A percentile compares a stretch with the other conserved stretches of the same genome.
Conservation (phyloP, 2,329 filamentous ascomycete genomes). For the Colletotrichum sp. region DNA sequence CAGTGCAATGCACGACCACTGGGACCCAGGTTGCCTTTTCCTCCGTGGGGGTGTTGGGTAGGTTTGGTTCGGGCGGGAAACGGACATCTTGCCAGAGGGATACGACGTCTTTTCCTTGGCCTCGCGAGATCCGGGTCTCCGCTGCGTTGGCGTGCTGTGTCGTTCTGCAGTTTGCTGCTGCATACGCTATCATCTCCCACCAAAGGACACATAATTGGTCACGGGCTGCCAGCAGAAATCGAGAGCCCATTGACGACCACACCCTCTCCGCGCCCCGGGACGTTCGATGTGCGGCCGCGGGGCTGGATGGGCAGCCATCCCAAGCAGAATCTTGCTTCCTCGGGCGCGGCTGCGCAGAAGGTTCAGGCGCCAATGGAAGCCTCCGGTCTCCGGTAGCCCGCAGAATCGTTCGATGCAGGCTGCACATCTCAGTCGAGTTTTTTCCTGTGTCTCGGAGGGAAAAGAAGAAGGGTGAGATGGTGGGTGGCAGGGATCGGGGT, state of each 20-base stretch:
- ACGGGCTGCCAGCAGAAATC: neutral
- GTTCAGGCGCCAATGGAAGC: neutral
- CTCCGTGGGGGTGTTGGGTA: neutral
- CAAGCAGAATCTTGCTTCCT: neutral
- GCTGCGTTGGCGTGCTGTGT: neutral
- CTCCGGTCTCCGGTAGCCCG: neutral
- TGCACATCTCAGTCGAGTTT: slow-evolving; percentile 8
- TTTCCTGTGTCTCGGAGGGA: neutral
- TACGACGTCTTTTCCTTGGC: neutral
- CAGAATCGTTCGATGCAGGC: slow-evolving; percentile 18
- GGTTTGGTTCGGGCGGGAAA: neutral
- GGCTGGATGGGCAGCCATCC: neutral
- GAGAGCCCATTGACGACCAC: slow-evolving; percentile 4
- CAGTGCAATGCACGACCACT: slow-evolving; percentile 13
- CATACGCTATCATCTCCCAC: neutral
- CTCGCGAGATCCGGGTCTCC: neutral
- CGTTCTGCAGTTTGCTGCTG: neutral
- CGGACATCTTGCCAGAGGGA: neutral
- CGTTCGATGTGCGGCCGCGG: neutral
- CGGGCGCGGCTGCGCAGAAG: neutral
- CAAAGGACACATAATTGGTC: neutral
- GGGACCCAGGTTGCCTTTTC: neutral
- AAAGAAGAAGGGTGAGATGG: neutral
- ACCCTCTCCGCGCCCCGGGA: neutral
- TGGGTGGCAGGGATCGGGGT: neutral